Evolutionary conservation across 1,139 yeast genomes (phyloP).

Genomic region (Spencermartinsiella ligniputridi): DNA sequence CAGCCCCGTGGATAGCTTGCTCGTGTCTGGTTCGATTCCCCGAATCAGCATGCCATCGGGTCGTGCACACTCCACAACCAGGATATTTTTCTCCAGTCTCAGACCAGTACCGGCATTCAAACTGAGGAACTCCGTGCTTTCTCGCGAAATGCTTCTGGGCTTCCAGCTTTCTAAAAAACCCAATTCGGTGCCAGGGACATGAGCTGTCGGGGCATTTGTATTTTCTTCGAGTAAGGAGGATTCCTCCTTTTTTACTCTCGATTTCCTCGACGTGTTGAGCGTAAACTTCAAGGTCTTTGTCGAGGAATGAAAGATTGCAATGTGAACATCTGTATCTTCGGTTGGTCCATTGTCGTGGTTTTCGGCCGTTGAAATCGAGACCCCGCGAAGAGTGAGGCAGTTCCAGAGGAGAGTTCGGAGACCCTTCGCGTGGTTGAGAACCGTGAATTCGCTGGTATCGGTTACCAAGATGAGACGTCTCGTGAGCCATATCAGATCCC

Average conservation of each 20-base stretch:
- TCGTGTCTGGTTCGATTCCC: slow-evolving; percentile 30
- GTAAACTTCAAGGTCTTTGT: slow-evolving; percentile 24
- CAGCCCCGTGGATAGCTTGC: slow-evolving; percentile 26
- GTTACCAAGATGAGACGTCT: neutral
- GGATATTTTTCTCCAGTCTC: slow-evolving; percentile 25
- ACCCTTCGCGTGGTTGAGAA: neutral
- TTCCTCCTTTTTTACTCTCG: slow-evolving; percentile 18
- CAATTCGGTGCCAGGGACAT: slow-evolving; percentile 29
- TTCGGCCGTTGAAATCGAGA: slow-evolving; percentile 27
- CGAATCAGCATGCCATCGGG: slow-evolving; percentile 31
- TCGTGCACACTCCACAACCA: slow-evolving; percentile 27
- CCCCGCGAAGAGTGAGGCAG: neutral
- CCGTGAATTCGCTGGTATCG: neutral
- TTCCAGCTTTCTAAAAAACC: slow-evolving; percentile 30
- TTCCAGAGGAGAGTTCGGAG: neutral
- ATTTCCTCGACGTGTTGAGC: slow-evolving; percentile 24
- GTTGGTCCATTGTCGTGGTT: slow-evolving; percentile 28
- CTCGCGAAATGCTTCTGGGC: slow-evolving; percentile 27
- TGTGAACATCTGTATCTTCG: slow-evolving; percentile 29
- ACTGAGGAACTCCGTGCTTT: slow-evolving; percentile 28
- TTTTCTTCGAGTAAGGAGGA: slow-evolving; percentile 21
- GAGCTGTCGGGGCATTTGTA: slow-evolving; percentile 27
- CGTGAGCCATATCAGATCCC: neutral
- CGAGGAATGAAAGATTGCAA: slow-evolving; percentile 24
- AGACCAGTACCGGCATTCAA: slow-evolving; percentile 30